Evolutionary conservation across 306 rosid genomes (phyloP).

Genomic region (Alnus rubra): DNA sequence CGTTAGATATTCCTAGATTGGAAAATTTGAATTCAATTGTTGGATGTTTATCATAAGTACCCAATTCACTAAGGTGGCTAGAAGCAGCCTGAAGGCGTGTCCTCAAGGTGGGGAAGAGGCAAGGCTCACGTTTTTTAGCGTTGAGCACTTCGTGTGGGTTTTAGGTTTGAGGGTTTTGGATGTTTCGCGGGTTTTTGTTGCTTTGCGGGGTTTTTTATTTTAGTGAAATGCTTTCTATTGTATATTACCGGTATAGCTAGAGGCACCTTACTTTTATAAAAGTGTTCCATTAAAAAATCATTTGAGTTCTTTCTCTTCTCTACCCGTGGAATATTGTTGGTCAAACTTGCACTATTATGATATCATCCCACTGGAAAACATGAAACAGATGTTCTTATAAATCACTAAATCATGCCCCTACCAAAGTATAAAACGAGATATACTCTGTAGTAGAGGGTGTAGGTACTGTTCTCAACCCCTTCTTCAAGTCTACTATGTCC

Average conservation of each 20-base stretch:
- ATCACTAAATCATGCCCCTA: neutral
- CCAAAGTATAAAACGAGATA: neutral
- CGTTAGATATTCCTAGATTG: neutral
- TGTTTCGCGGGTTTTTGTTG: too few relatives aligned
- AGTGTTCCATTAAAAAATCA: too few relatives aligned
- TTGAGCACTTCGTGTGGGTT: too few relatives aligned
- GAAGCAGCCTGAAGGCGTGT: neutral
- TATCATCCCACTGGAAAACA: neutral
- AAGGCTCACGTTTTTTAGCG: too few relatives aligned
- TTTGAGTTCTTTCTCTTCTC: neutral
- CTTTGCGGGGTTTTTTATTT: too few relatives aligned
- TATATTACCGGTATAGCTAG: too few relatives aligned
- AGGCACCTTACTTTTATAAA: too few relatives aligned
- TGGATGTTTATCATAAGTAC: neutral
- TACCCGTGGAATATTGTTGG: neutral
- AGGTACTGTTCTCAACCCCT: too few relatives aligned
- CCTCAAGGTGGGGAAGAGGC: too few relatives aligned
- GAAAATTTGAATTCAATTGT: neutral
- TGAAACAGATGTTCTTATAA: neutral
- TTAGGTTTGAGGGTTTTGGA: too few relatives aligned
- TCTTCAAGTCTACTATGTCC: too few relatives aligned
- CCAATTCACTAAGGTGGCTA: neutral
- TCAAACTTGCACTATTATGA: neutral
- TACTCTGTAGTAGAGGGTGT: neutral
- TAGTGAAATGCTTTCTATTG: too few relatives aligned